phyloP scores from a whole-genome alignment of 1,139 yeast species.

The Hanseniaspora uvarum region DNA sequence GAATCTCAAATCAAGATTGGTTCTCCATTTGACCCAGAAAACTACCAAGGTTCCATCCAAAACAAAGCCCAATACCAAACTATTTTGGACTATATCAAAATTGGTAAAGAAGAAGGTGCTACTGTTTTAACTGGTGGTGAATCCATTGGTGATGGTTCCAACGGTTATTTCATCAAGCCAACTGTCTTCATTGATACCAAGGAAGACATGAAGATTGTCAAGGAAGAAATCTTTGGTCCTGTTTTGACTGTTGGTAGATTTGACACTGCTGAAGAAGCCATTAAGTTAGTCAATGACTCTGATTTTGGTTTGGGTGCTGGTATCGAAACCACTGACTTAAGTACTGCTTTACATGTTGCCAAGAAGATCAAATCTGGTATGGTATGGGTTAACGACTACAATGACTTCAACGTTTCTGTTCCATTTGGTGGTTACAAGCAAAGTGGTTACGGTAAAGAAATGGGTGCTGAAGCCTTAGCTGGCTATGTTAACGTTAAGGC shows the following conservation, averaged over 20 bases:
- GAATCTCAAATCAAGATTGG: constrained; percentile 51
- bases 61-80: constrained; percentile 60
- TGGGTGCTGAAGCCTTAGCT: constrained; percentile 65
- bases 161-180: constrained; percentile 60
- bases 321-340: constrained; percentile 49
- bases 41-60: constrained; percentile 66
- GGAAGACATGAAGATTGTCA: constrained; percentile 48
- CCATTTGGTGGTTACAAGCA: constrained; percentile 74
- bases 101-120: constrained; percentile 64
- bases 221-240: constrained; percentile 69
- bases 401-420: constrained; percentile 59
- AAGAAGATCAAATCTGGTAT: constrained; percentile 60
- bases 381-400: constrained; percentile 67
- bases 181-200: constrained; percentile 57
- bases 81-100: constrained; percentile 57
- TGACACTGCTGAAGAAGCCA: constrained; percentile 51
- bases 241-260: constrained; percentile 60
- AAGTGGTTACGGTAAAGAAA: constrained; percentile 73
- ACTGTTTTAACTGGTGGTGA: constrained; percentile 62
- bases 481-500: constrained; percentile 64
- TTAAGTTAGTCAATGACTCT: constrained; percentile 54
- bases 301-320: constrained; percentile 80
- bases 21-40: constrained; percentile 57
- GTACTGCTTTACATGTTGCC: constrained; percentile 48
- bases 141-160: constrained; percentile 38